Evolutionary conservation across 2,329 filamentous ascomycete species (phyloP).

Genomic region (Hypoxylon sp.): DNA sequence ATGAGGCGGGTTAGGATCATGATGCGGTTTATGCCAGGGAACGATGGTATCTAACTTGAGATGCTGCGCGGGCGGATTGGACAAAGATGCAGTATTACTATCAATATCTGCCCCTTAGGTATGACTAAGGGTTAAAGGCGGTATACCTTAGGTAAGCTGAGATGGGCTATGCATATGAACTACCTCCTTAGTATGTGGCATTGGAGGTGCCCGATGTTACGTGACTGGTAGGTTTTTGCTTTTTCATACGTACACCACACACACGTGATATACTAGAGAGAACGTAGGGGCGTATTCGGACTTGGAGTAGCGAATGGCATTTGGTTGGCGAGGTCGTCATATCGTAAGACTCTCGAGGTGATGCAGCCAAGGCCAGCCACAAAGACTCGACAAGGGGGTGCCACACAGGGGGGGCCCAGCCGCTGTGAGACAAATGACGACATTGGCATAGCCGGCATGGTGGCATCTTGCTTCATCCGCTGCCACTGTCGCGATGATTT

Average conservation of each 20-base stretch:
- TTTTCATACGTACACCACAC: conserved; percentile 15
- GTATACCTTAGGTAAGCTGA: background rate
- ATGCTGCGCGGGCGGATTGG: background rate
- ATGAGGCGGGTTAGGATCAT: background rate
- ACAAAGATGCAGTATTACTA: background rate
- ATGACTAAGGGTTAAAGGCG: background rate
- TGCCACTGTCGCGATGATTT: conserved; percentile 36
- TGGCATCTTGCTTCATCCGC: conserved; percentile 11
- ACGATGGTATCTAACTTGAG: background rate
- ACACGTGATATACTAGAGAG: conserved; percentile 28
- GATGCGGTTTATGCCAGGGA: background rate
- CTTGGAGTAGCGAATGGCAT: conserved; percentile 23
- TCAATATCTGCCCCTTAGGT: background rate
- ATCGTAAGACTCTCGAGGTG: conserved; percentile 32
- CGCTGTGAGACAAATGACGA: conserved; percentile 41
- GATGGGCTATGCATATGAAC: background rate
- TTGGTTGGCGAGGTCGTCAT: conserved; percentile 1
- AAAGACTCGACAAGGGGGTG: conserved; percentile 12
- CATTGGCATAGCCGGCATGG: conserved; percentile 33
- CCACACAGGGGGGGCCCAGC: conserved; percentile 8
- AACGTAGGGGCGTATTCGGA: conserved; percentile 17
- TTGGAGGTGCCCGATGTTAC: conserved; percentile 3
- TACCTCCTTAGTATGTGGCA: background rate
- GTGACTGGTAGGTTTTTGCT: conserved; percentile 1
- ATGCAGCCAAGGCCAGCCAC: conserved; percentile 27